A percentile compares a stretch with the other conserved stretches of the same genome.
phyloP scores from a whole-genome alignment of 306 rosid genomes.

The Cyclanthera cordifolia region DNA sequence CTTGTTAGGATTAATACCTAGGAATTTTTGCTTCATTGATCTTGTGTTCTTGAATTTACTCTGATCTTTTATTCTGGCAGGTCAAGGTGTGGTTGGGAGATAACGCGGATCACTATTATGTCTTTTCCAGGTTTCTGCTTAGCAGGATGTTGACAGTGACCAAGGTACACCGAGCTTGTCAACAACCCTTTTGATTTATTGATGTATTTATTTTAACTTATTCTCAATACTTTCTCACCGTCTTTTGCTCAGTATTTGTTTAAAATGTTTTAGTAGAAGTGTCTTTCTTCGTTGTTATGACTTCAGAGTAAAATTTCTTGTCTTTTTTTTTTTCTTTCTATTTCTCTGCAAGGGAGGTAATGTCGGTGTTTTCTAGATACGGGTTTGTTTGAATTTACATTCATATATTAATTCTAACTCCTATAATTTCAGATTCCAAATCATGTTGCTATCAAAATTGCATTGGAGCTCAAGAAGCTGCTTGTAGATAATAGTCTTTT shows the following conservation, averaged over 20 bases:
- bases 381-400: background rate
- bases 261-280: too few species aligned
- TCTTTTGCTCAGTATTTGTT: too few species aligned
- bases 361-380: background rate
- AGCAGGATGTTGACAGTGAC: constrained; percentile 87
- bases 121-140: constrained; percentile 81
- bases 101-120: constrained; percentile 91
- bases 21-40: background rate
- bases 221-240: too few species aligned
- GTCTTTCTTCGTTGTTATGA: too few species aligned
- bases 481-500: constrained; percentile 90
- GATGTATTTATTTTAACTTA: background rate
- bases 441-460: constrained; percentile 80
- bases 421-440: constrained; percentile 75
- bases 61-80: constrained; percentile 18
- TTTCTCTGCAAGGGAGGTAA: background rate
- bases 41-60: background rate
- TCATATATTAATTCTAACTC: constrained; percentile 15
- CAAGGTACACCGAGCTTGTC: constrained; percentile 34
- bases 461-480: constrained; percentile 88
- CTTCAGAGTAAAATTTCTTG: too few species aligned
- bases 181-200: background rate
- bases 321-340: background rate
- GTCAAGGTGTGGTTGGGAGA: constrained; percentile 98
- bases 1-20: background rate